Percentiles rank a stretch among this genome's conserved stretches.
Evolutionary conservation across 768 basidiomycete species (phyloP).

Genomic region (Austroboletus festivus): DNA sequence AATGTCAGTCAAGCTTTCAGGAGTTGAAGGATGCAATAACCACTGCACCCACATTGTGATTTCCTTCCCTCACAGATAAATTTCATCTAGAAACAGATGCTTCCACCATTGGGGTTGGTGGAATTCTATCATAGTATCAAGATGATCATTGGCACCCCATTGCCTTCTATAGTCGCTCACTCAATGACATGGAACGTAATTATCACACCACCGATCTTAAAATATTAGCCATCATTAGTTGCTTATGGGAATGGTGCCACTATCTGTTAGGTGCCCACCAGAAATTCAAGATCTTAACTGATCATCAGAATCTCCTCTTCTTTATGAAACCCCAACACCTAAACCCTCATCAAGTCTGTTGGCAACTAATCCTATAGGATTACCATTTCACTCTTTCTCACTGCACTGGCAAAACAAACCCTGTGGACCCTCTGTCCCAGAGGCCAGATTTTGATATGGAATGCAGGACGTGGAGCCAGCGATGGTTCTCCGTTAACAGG

Average conservation of each 20-base stretch:
- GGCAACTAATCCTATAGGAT: neutral
- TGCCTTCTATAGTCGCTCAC: neutral
- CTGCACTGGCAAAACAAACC: neutral
- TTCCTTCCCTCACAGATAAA: no score
- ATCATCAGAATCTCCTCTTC: neutral
- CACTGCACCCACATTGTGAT: no score
- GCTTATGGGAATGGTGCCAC: neutral
- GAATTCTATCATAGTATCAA: neutral
- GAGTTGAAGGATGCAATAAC: no score
- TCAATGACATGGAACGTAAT: neutral
- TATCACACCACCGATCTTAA: neutral
- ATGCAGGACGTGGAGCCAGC: no score
- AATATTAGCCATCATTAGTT: neutral
- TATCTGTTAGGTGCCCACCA: neutral
- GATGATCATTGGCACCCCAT: neutral
- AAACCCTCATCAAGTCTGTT: neutral
- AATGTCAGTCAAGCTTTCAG: no score
- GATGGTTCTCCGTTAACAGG: no score
- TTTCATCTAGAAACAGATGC: neutral
- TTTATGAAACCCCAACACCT: neutral
- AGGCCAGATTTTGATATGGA: neutral
- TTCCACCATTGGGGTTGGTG: neutral
- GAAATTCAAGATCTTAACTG: neutral
- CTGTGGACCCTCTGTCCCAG: neutral
- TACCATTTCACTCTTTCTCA: neutral